These are phyloP conservation scores for Cladorrhinum sp. DNA, from an alignment of 2,329 filamentous ascomycete genomes.

Conservation along the genomic window DNA sequence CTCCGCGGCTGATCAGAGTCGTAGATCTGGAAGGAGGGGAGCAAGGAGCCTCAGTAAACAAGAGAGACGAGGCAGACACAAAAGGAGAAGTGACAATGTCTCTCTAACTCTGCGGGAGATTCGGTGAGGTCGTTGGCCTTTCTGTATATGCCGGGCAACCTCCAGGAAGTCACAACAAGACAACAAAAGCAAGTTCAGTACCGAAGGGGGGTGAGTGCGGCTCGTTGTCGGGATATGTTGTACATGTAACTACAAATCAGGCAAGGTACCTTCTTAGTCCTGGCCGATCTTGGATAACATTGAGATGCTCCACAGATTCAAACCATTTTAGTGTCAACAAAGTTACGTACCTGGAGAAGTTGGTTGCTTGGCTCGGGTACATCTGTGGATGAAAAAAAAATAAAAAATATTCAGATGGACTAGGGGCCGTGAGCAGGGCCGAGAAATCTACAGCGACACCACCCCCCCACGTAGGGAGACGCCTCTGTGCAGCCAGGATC, in stretches of 20 bases:
- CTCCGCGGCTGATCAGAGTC: neutral
- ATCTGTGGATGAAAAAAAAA: slow-evolving; percentile 12
- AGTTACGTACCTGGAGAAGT: slow-evolving; percentile 25
- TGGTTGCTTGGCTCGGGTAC: slow-evolving; percentile 23
- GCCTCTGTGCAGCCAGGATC: slow-evolving; percentile 19
- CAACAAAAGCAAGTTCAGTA: slow-evolving; percentile 13
- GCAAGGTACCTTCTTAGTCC: slow-evolving; percentile 21
- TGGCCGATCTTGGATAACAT: slow-evolving; percentile 18
- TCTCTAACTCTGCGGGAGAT: slow-evolving; percentile 7
- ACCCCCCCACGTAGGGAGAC: slow-evolving; percentile 18
- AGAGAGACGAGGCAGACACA: slow-evolving; percentile 3
- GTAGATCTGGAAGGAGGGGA: neutral
- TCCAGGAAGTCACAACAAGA: slow-evolving; percentile 13
- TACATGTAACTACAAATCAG: slow-evolving; percentile 24
- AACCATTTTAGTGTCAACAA: slow-evolving; percentile 18
- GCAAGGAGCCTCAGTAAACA: neutral
- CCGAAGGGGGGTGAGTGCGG: slow-evolving; percentile 12
- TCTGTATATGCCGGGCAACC: slow-evolving; percentile 4
- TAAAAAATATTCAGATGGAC: slow-evolving; percentile 9
- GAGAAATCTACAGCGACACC: slow-evolving; percentile 25
- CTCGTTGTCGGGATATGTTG: slow-evolving; percentile 15
- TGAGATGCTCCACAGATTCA: slow-evolving; percentile 23
- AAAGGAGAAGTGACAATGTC: slow-evolving; percentile 5
- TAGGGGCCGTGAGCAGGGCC: slow-evolving; percentile 14
- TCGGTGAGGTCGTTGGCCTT: slow-evolving; percentile 4